Evolutionary conservation across 768 basidiomycete genomes (phyloP).

Genomic region (Cyathus striatus): DNA sequence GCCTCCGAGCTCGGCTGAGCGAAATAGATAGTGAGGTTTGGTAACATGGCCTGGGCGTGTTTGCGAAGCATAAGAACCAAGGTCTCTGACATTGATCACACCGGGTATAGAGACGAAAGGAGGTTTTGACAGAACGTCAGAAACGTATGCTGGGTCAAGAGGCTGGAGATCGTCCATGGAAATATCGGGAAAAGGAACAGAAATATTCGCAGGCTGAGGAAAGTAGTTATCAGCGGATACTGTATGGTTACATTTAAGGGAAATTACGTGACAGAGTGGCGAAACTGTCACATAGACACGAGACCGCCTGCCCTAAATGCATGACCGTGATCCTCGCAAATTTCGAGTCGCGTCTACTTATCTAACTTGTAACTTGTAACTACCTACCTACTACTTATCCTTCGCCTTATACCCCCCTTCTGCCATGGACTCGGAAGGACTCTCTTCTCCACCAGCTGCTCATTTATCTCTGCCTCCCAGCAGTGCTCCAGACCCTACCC

Average conservation of each 20-base stretch:
- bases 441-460: conserved; percentile 52
- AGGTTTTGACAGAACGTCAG: conserved; percentile 56
- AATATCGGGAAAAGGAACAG: background rate
- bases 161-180: conserved; percentile 52
- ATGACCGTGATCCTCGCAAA: conserved; percentile 17
- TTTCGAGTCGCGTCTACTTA: conserved; percentile 27
- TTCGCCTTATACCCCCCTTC: conserved; percentile 3
- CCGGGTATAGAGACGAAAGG: conserved; percentile 72
- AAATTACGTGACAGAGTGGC: conserved; percentile 5
- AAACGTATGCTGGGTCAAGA: conserved; percentile 62
- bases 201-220: conserved; percentile 1
- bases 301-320: conserved; percentile 34
- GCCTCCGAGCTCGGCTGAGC: conserved; percentile 68
- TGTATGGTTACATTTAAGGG: background rate
- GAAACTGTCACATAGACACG: conserved; percentile 22
- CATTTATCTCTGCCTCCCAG: conserved; percentile 49
- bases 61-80: conserved; percentile 56
- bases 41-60: conserved; percentile 44
- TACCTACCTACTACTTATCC: conserved; percentile 11
- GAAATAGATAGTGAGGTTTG: conserved; percentile 53
- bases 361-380: too few species aligned
- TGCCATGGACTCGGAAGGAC: conserved; percentile 51
- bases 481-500: conserved; percentile 36
- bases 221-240: conserved; percentile 3
- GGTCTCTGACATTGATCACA: conserved; percentile 70